Evolutionary conservation across 192 early-diverging fungal genomes (phyloP).

Genomic region (Coemansia sp.): DNA sequence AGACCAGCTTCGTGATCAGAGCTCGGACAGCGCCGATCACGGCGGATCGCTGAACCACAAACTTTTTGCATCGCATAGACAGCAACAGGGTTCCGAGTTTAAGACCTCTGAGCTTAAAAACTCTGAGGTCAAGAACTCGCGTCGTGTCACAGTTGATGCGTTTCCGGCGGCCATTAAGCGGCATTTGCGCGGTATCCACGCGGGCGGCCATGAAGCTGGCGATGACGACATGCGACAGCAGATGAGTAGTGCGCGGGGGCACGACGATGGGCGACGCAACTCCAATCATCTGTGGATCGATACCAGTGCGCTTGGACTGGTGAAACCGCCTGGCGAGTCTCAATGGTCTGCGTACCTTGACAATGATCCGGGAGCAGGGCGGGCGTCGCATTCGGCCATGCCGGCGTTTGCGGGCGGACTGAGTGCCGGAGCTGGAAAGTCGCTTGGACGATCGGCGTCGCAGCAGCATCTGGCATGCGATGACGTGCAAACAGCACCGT

Average conservation of each 20-base stretch:
- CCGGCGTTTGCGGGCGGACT: slow-evolving; percentile 10
- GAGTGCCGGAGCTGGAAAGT: slow-evolving; percentile 11
- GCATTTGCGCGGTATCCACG: slow-evolving; percentile 39
- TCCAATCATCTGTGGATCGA: slow-evolving; percentile 35
- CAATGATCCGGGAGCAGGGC: not conserved
- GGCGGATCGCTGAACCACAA: slow-evolving; percentile 5
- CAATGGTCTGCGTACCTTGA: slow-evolving; percentile 30
- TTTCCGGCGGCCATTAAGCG: slow-evolving; percentile 50
- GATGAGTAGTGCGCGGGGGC: not conserved
- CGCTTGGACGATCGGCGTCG: slow-evolving; percentile 42
- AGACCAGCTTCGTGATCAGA: not conserved
- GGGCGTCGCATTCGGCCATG: slow-evolving; percentile 17
- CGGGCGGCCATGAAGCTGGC: not conserved
- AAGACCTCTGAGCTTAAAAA: slow-evolving; percentile 11
- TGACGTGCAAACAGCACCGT: not conserved
- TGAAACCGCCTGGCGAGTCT: slow-evolving; percentile 7
- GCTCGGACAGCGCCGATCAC: not conserved
- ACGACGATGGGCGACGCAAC: slow-evolving; percentile 9
- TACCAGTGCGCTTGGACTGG: slow-evolving; percentile 14
- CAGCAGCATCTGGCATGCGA: slow-evolving; percentile 37
- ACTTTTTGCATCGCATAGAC: not conserved
- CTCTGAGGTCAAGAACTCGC: slow-evolving; percentile 19
- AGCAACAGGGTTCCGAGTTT: slow-evolving; percentile 1
- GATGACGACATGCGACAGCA: not conserved
- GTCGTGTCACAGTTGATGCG: slow-evolving; percentile 50